These are phyloP conservation scores for Podaxis sp. DNA, from an alignment of 768 basidiomycete genomes.

Conservation along the genomic window DNA sequence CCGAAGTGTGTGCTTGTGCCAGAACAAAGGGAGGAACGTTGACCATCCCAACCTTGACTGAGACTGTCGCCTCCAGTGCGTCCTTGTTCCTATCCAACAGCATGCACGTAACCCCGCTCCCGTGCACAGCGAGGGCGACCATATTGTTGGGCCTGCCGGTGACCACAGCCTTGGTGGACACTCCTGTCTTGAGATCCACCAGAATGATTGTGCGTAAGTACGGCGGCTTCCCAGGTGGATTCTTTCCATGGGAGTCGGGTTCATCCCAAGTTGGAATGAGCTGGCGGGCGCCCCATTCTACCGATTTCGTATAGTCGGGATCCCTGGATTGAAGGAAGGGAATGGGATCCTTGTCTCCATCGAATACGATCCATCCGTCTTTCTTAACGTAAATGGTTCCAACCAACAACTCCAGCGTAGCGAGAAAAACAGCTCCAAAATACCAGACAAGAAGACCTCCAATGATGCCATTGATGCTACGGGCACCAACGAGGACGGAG, in stretches of 20 bases:
- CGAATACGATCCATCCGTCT: conserved; percentile 16
- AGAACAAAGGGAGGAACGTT: conserved; percentile 24
- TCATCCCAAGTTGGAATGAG: conserved; percentile 13
- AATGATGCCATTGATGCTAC: neutral
- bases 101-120: conserved; percentile 24
- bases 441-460: neutral
- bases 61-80: neutral
- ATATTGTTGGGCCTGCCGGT: conserved; percentile 14
- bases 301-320: neutral
- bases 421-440: neutral
- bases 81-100: conserved; percentile 19
- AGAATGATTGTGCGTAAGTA: neutral
- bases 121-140: conserved; percentile 20
- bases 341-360: conserved; percentile 16
- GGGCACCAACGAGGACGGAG: neutral
- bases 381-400: conserved; percentile 14
- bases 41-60: conserved; percentile 22
- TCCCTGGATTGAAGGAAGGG: conserved; percentile 16
- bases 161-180: conserved; percentile 9
- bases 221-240: neutral
- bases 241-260: neutral
- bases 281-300: conserved; percentile 17
- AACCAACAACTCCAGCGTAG: conserved; percentile 3
- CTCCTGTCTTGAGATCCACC: conserved; percentile 13
- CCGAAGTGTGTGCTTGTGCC: conserved; percentile 1